Evolutionary conservation across 306 rosid genomes (phyloP), one percentile per base, ranked within the genome.

Genomic region (Benincasa hispida): DNA sequence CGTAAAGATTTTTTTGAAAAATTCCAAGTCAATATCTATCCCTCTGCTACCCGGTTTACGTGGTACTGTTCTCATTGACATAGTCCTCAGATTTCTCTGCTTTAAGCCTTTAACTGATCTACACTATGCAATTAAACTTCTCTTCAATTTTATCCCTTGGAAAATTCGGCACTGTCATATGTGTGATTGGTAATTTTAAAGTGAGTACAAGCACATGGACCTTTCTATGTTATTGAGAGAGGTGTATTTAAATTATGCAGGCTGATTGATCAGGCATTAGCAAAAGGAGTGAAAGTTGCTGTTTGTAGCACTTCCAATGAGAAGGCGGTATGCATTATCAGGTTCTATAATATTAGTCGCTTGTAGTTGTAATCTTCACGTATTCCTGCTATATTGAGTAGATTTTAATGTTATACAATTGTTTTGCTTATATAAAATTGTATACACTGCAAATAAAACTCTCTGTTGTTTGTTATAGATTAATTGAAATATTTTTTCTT

Each of bases 231-330:
- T 45, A 45, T 45, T 45, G 51, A 45, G 51, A 13, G 15, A 13
- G 25, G 17, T 63, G 47, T 63, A 65, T 45, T 50, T 28, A 69
- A 83, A 81, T 78, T 81, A 39, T 83, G 55, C 78, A 94, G 99
- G 93, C 80, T 94, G 82, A 83, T 94, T 63, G 97, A 94, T 78
- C 99, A 94, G 82, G 99, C 99, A 81, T 83, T 94, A 35, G 18
- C 81, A 81, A 90, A 83, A 79, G 99, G 96, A 83, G 95, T 90
- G 81, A 89, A 91, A 66, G 99, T 94, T 68, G 99, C 99, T 18
- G 97, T 94, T 60, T 94, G 99, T 82, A 94, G 99, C 84, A 92
- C 99, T 81, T 94, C 99, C 37, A 94, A 94, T 80, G 99, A 94
- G 91, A 94, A 94, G 89, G 97, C 97, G 99, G 97, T 94, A 94